Evolutionary conservation across 495 filamentous ascomycete genomes (phyloP), one percentile per base, ranked within the genome.

Genomic region (Tuber aestivum): DNA sequence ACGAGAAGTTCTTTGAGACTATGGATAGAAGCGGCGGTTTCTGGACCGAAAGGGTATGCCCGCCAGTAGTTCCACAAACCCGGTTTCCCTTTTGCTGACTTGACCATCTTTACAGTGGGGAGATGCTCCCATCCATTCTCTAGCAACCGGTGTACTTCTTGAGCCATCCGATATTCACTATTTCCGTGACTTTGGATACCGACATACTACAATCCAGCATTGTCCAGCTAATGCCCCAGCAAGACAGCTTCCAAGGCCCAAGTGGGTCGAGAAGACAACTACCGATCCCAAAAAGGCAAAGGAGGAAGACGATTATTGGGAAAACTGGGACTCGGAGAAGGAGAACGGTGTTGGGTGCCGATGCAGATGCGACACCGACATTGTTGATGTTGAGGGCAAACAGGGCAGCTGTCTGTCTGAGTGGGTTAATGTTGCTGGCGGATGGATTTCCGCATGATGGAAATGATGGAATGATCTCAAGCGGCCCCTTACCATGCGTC

Each of bases 21-120:
- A 97, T 99, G 95, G 95, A 99, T 82, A 90, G 91, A 74, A 97
- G 94, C 83, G 95, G 95, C 74, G 95, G 95, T 69, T 99, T 99
- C 85, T 99, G 95, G 95, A 97, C 93, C 88, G 95, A 99, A 85
- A 88, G 95, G 85, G 95, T 97, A 89, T 83, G 92, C 87, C 12
- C 37, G 56, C 1, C 10, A 38, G 32, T 3, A 35, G 16, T 45
- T 68, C 50, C 72, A 23, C 38, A 5, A 42, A 68, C 32, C 70
- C 16, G 70, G 48, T 71, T 80, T 76, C 82, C 40, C 18, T 74
- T 70, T 77, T 82, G 48, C 84, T 86, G 78, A 87, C 61, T 82
- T 86, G 78, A 87, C 61, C 81, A 48, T 65, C 9, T 70, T 32
- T 76, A 37, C 78, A 97, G 93, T 99, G 95, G 95, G 95, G 95